A percentile compares a stretch with the other conserved stretches of the same genome.
phyloP scores from a whole-genome alignment of 306 rosid genomes.

The Cucumis melo region DNA sequence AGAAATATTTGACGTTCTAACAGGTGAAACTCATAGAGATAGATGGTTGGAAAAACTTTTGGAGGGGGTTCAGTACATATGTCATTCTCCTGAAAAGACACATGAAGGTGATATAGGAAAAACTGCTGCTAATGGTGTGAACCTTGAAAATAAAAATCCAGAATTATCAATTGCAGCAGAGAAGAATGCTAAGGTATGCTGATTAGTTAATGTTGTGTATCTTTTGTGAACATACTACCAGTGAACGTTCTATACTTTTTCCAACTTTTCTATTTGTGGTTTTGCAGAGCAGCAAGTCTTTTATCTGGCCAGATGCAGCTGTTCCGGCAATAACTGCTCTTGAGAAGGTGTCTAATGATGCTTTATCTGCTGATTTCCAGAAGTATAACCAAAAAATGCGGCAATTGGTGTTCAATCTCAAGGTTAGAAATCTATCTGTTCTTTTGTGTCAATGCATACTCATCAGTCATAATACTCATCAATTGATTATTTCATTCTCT shows the following conservation, averaged over 20 bases:
- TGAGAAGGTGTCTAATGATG: constrained; percentile 69
- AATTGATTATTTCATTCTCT: neutral
- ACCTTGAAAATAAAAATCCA: constrained; percentile 22
- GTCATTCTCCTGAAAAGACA: constrained; percentile 27
- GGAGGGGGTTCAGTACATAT: constrained; percentile 38
- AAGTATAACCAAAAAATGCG: constrained; percentile 89
- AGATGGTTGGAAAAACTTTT: constrained; percentile 85
- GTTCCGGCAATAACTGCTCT: constrained; percentile 59
- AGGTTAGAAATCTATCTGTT: constrained; percentile 38
- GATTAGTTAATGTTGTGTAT: neutral
- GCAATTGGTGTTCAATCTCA: constrained; percentile 48
- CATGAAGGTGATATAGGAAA: constrained; percentile 34
- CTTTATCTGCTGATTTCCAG: constrained; percentile 47
- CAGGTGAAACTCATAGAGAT: constrained; percentile 69
- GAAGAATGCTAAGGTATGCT: constrained; percentile 45
- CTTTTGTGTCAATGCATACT: constrained; percentile 2
- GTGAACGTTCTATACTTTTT: neutral
- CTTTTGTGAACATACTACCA: neutral
- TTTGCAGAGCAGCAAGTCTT: constrained; percentile 43
- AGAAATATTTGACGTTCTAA: constrained; percentile 35
- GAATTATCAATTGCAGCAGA: constrained; percentile 24
- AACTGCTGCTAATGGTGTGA: constrained; percentile 24
- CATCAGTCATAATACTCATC: neutral
- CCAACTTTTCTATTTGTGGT: neutral
- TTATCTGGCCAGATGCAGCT: constrained; percentile 84